Base-by-base conservation (phyloP, 495 filamentous ascomycete species). In the Terfezia boudieri region DNA sequence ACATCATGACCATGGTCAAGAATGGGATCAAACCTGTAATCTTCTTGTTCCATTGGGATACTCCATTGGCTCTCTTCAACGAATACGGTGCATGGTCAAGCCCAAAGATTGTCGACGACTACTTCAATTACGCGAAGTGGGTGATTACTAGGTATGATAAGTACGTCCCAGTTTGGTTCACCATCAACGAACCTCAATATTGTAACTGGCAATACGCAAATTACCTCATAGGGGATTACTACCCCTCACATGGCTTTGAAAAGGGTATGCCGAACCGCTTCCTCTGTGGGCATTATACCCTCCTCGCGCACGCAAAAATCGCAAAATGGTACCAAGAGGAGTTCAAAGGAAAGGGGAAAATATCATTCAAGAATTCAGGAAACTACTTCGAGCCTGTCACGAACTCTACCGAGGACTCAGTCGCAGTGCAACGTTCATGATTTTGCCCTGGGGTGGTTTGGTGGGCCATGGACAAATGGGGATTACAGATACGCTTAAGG, bases 11-110 rank as follows among this genome's bases (percentile, higher is more conserved):
- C 17, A 53, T 70, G 53, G 63, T 70, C 10, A 61, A 64, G 41
- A 65, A 67, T 56, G 67, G 67, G 50, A 67, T 72, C 32, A 59
- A 61, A 36, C 70, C 70, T 17, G 53, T 60, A 0, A 56, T 72
- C 3, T 71, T 67, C 50, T 64, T 72, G 26, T 72, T 69, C 54
- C 70, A 72, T 59, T 72, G 70, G 70, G 70, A 72, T 58, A 67
- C 69, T 16, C 70, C 70, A 6, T 60, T 71, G n/a, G 62, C 63
- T 14, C 56, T 72, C 35, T 69, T 70, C 53, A 68, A 68, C 46
- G 59, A 66, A 51, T 72, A 72, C 53, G 70, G 70, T 20, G 70
- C 64, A 36, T 72, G 70, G 70, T 62, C 66, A 12, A 58, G 54
- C 36, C 55, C 43, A 4, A 61, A 66, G 49, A 67, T 71, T 41